phyloP scores from a whole-genome alignment of 2,329 filamentous ascomycete species.

The Diaporthe sp. region DNA sequence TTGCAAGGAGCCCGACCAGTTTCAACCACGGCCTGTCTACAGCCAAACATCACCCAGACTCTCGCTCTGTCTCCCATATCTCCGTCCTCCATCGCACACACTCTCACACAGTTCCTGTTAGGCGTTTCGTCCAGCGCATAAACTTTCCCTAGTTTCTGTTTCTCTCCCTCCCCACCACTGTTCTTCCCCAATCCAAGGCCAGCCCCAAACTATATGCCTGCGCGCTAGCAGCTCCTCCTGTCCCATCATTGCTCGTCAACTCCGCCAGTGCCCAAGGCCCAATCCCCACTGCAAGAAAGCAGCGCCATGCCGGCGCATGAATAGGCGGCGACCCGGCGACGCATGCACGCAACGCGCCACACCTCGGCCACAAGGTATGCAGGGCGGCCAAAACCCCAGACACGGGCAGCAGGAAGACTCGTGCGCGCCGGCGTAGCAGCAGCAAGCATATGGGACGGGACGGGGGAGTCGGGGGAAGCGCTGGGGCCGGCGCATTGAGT shows the following conservation, averaged over 20 bases:
- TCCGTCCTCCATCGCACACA: background rate
- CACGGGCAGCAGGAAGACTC: constrained; percentile 19
- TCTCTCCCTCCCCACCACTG: background rate
- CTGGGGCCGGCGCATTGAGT: background rate
- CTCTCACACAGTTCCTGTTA: background rate
- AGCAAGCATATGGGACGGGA: constrained; percentile 8
- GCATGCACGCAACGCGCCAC: constrained; percentile 23
- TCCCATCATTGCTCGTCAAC: background rate
- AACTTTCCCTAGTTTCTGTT: constrained; percentile 16
- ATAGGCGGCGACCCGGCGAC: constrained; percentile 14
- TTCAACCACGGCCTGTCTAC: constrained; percentile 20
- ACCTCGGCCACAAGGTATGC: constrained; percentile 1
- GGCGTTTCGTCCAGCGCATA: constrained; percentile 28
- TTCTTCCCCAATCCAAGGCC: background rate
- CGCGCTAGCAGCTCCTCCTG: background rate
- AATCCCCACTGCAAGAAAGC: background rate
- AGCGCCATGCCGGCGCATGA: constrained; percentile 33
- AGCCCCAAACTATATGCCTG: constrained; percentile 15
- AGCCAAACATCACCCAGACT: background rate
- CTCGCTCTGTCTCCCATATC: background rate
- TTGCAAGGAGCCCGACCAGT: constrained; percentile 5
- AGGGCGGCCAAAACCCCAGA: background rate
- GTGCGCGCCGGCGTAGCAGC: background rate
- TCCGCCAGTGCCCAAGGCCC: background rate
- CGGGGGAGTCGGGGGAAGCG: background rate